Base-by-base conservation (phyloP, 2,329 filamentous ascomycete species). In the Stromatinia cepivora region DNA sequence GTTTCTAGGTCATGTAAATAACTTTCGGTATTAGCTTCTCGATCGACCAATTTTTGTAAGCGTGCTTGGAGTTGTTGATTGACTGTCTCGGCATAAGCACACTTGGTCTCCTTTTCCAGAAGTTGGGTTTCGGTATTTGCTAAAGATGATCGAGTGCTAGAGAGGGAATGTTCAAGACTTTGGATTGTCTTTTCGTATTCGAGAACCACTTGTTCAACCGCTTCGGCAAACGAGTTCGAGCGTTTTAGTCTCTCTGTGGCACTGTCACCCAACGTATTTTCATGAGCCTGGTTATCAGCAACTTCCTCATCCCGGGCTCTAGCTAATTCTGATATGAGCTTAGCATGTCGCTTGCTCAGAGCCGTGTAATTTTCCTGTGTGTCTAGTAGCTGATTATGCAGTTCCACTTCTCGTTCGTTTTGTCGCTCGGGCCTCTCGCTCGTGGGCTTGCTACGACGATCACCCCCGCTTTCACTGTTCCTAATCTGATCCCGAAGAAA, bases 101-200 rank as follows among this genome's bases (percentile, higher is more conserved):
- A 94, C 78, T 93, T 96, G 17, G 92, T 95, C 81, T 99, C 95
- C 79, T 92, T 95, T 79, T 99, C 96, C 3, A 98, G 84, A 34
- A 99, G 84, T 69, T 84, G 90, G 67, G 93, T 95, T 79, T 99
- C 96, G 0, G 92, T 94, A 72, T 84, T 90, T 15, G 95, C 91
- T 39, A 99, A 84, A 0, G 92, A 93, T 46, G 91, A 86, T 69
- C 95, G 88, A 1, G 95, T 98, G 76, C 89, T 95, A 0, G 94
- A 94, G 20, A 99, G 86, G 1, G 94, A 97, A 64, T 93, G 89
- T 80, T 99, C 95, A 22, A 99, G 86, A 66, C 88, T 91, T 79
- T 98, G 94, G 63, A 99, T 99, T 0, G 96, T 99, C 84, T 97
- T 98, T 79, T 99, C 96, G 78, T 99, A 99, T 80, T 99, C 95